Evolutionary conservation across 495 filamentous ascomycete species (phyloP), one percentile per base, ranked within the genome.

Genomic region (Penicillium coprophilum): DNA sequence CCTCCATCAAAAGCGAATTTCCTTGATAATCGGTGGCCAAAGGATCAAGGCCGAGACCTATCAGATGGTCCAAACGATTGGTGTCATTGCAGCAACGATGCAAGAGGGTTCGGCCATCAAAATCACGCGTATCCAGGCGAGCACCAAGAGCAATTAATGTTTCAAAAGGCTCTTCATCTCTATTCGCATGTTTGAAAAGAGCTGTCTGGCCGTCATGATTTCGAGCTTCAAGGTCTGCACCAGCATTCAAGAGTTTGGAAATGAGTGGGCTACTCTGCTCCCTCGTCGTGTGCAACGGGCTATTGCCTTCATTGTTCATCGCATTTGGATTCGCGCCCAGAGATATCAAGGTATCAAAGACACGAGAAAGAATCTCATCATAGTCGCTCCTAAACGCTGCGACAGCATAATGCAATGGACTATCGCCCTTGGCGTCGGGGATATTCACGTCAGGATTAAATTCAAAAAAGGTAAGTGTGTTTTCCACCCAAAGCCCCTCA

Each of bases 241-340:
- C 64, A 4, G 64, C 61, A 20, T 56, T 27, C 1, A 67, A 9
- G 12, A 67, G 47, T 20, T 10, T 55, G 34, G 34, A 34, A 4
- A 65, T 30, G 8, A 12, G 13, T 12, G 46, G 36, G 2, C 24
- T 41, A 15, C 9, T 15, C 4, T 32, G 13, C 17, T 13, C 0
- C 10, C 21, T 6, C 23, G 44, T 36, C 12, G 46, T 3, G 39
- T 65, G 62, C 41, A 65, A 34, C 4, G 59, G 55, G 1, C 58
- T 50, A 27, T 65, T 52, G 0, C 62, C 62, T 12, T 53, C 50
- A 36, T 30, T 11, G 39, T 61, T 65, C 34, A 51, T 36, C 5
- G 59, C 31, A 54, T 61, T 65, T 13, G 55, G 62, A 59, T 65
- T 32, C 8, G 58, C 58, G 13, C 58, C 58, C 32, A 52, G 51